A percentile compares a stretch with the other conserved stretches of the same genome.
These are phyloP conservation scores for Cystoderma amianthinum DNA, from an alignment of 768 basidiomycete genomes.

Conservation along the genomic window DNA sequence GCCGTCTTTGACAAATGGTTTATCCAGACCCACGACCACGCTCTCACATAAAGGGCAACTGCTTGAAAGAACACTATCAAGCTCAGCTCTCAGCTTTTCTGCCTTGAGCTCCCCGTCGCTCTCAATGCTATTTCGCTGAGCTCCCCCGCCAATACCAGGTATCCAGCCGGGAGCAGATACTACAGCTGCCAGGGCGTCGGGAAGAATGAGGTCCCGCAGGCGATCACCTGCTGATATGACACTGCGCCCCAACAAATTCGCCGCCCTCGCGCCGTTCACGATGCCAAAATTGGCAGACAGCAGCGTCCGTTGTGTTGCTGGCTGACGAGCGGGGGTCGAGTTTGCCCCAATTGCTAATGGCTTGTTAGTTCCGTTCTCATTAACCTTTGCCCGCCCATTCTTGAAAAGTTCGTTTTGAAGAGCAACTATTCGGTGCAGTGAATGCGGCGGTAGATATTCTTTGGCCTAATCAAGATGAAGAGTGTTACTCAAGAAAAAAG, in stretches of 20 bases:
- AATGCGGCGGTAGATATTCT: slow-evolving; percentile 78
- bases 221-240: slow-evolving; percentile 86
- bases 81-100: slow-evolving; percentile 71
- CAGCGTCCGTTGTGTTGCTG: slow-evolving; percentile 52
- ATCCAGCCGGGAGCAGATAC: slow-evolving; percentile 79
- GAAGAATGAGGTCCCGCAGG: slow-evolving; percentile 86
- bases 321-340: slow-evolving; percentile 30
- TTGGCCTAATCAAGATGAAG: slow-evolving; percentile 58
- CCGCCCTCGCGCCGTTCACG: slow-evolving; percentile 49
- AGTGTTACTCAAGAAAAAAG: background rate
- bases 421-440: slow-evolving; percentile 78
- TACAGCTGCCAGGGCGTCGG: slow-evolving; percentile 84
- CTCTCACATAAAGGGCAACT: slow-evolving; percentile 93
- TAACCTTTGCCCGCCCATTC: slow-evolving; percentile 20
- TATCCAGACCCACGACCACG: slow-evolving; percentile 79
- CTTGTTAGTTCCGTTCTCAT: slow-evolving; percentile 23
- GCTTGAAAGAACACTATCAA: slow-evolving; percentile 86
- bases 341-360: slow-evolving; percentile 16
- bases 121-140: slow-evolving; percentile 40
- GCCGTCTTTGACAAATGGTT: slow-evolving; percentile 75
- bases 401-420: slow-evolving; percentile 83
- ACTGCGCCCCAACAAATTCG: slow-evolving; percentile 68
- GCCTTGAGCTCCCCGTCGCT: slow-evolving; percentile 51
- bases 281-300: slow-evolving; percentile 71
- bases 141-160: slow-evolving; percentile 55